Conservation (phyloP, 768 basidiomycete species). For the Suillus placidus region DNA sequence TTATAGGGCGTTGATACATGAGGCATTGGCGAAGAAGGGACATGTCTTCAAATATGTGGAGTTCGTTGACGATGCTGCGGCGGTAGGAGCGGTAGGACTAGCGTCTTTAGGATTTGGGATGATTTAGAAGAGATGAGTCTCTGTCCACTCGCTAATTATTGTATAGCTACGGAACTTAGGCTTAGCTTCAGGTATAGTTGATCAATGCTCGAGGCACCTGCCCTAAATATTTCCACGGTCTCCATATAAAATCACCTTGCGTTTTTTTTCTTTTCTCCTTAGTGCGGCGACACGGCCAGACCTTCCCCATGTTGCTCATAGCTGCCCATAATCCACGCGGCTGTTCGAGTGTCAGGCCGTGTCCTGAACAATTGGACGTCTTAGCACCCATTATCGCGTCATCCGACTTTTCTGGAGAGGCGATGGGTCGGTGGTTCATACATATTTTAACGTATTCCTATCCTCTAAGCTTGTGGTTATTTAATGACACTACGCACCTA, state of each 20-base stretch:
- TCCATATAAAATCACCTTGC: slow-evolving; percentile 3
- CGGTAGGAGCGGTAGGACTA: slow-evolving; percentile 62
- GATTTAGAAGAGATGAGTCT: background rate
- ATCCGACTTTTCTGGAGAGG: slow-evolving; percentile 43
- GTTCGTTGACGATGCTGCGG: slow-evolving; percentile 71
- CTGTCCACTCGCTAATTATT: background rate
- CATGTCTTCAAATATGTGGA: slow-evolving; percentile 68
- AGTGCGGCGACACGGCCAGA: slow-evolving; percentile 85
- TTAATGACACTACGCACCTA: background rate
- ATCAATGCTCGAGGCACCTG: slow-evolving; percentile 11
- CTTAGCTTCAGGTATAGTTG: background rate
- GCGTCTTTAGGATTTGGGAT: slow-evolving; percentile 28
- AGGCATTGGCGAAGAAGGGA: slow-evolving; percentile 56
- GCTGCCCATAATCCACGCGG: slow-evolving; percentile 62
- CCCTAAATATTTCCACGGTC: slow-evolving; percentile 26
- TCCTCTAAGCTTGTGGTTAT: background rate
- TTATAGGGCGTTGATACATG: slow-evolving; percentile 60
- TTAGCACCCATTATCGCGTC: slow-evolving; percentile 75
- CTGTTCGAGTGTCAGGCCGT: slow-evolving; percentile 90
- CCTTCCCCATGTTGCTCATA: slow-evolving; percentile 92
- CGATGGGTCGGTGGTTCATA: slow-evolving; percentile 80
- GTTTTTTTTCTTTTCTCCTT: slow-evolving; percentile 29
- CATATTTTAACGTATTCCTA: slow-evolving; percentile 21
- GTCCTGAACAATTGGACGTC: slow-evolving; percentile 78
- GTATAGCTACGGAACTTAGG: background rate